A percentile compares a stretch with the other conserved stretches of the same genome.
These are phyloP conservation scores for Desmodesmus armatus DNA, from an alignment of 139 green algal genomes.

Conservation along the genomic window DNA sequence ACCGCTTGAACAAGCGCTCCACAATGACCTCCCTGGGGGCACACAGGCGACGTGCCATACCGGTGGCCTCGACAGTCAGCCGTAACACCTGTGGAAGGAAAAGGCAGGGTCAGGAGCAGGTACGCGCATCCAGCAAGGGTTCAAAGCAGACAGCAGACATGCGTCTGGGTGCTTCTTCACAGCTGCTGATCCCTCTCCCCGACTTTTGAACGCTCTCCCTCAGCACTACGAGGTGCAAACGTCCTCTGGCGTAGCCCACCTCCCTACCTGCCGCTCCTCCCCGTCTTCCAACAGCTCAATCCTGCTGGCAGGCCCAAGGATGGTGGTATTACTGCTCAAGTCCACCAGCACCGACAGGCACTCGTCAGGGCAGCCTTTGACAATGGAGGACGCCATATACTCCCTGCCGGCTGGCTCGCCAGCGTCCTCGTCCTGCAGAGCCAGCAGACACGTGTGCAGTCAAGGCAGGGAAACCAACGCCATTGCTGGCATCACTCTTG, in stretches of 20 bases:
- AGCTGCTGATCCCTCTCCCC: too few relatives aligned
- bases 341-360: conserved; percentile 47
- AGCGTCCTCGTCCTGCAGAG: background rate
- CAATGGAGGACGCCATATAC: conserved; percentile 47
- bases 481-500: too few relatives aligned
- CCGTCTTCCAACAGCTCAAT: conserved; percentile 37
- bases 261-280: conserved; percentile 41
- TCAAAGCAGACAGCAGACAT: background rate
- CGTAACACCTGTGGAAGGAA: conserved; percentile 53
- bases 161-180: background rate
- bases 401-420: conserved; percentile 17
- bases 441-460: background rate
- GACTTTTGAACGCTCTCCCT: too few relatives aligned
- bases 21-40: conserved; percentile 61
- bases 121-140: background rate
- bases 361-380: conserved; percentile 40
- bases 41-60: conserved; percentile 57
- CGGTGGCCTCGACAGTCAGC: conserved; percentile 58
- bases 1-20: conserved; percentile 61
- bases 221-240: too few relatives aligned
- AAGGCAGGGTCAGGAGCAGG: background rate
- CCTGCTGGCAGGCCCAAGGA: conserved; percentile 37
- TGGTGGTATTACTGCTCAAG: conserved; percentile 26
- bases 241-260: too few relatives aligned
- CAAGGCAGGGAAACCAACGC: too few relatives aligned